These are phyloP conservation scores for Dendrothele bispora DNA, from an alignment of 768 basidiomycete species.

Conservation along the genomic window DNA sequence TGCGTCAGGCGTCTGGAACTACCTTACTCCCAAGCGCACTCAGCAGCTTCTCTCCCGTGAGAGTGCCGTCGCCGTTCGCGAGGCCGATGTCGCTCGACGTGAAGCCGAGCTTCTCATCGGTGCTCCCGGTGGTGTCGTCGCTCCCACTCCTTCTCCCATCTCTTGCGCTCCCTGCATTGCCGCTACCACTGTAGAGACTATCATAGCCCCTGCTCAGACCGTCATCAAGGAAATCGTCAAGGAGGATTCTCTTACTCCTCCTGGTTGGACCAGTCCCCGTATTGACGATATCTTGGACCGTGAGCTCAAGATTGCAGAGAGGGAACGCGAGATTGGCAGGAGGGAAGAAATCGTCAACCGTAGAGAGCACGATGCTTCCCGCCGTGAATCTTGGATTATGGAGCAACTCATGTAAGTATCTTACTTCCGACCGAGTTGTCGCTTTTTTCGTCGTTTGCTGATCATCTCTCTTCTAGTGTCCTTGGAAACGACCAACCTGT, in stretches of 20 bases:
- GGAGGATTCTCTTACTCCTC: constrained; percentile 75
- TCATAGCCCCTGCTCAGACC: constrained; percentile 62
- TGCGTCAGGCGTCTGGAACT: constrained; percentile 62
- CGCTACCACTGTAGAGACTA: constrained; percentile 55
- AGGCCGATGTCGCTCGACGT: constrained; percentile 86
- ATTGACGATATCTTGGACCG: constrained; percentile 83
- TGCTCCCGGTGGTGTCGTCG: constrained; percentile 79
- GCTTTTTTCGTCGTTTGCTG: constrained; percentile 1
- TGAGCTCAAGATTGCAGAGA: constrained; percentile 81
- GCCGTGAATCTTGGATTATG: constrained; percentile 91
- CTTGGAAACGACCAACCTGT: constrained; percentile 71
- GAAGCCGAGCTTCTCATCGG: constrained; percentile 85
- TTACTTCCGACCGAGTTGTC: not conserved
- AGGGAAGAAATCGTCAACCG: constrained; percentile 86
- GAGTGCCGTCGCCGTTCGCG: constrained; percentile 75
- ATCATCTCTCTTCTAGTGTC: constrained; percentile 38
- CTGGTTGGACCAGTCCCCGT: constrained; percentile 78
- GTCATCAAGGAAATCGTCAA: constrained; percentile 88
- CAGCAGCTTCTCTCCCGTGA: constrained; percentile 81
- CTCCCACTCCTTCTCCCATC: constrained; percentile 51
- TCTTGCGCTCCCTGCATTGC: constrained; percentile 60
- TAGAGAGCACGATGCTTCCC: constrained; percentile 82
- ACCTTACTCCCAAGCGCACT: constrained; percentile 79
- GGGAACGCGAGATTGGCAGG: constrained; percentile 83
- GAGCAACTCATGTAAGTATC: constrained; percentile 80